Conservation (phyloP, 164 flowering plant species). For the Brasenia schreberi region DNA sequence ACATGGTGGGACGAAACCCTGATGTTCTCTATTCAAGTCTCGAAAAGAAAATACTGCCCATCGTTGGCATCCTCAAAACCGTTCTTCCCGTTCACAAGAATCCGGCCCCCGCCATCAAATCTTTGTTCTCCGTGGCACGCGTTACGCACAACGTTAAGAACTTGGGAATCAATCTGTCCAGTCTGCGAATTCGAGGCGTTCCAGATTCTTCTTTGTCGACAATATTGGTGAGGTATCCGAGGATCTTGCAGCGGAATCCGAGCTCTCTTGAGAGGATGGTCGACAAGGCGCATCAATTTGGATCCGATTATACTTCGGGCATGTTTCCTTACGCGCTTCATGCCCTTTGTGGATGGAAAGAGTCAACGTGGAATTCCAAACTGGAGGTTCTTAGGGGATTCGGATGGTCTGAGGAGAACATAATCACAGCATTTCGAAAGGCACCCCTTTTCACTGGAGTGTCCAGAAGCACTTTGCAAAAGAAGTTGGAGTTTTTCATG, state of each 20-base stretch:
- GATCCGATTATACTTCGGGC: constrained; percentile 1
- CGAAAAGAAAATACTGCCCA: constrained; percentile 1
- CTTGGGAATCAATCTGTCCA: not conserved
- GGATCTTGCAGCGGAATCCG: not conserved
- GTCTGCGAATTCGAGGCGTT: constrained; percentile 2
- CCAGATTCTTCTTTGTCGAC: not conserved
- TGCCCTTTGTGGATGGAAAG: not conserved
- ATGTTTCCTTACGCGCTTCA: constrained; percentile 5
- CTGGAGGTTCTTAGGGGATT: constrained; percentile 3
- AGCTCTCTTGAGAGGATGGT: constrained; percentile 1
- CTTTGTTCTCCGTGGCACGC: not conserved
- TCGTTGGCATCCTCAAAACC: not conserved
- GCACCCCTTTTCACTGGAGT: constrained; percentile 1
- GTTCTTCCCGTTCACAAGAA: constrained; percentile 1
- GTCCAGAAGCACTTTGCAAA: constrained; percentile 5
- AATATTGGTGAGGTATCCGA: not conserved
- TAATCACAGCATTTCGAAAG: constrained; percentile 6
- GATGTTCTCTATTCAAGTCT: not conserved
- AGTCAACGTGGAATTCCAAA: constrained; percentile 2
- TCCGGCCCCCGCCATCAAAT: constrained; percentile 1
- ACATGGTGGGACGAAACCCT: not conserved
- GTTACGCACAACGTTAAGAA: not conserved
- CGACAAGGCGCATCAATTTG: constrained; percentile 2
- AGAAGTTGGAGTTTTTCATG: constrained; percentile 5
- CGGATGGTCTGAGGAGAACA: constrained; percentile 10